Percentiles rank a stretch among this genome's conserved stretches.
Evolutionary conservation across 177 flowering plant species (phyloP).

Genomic region (Vitis hybrid): DNA sequence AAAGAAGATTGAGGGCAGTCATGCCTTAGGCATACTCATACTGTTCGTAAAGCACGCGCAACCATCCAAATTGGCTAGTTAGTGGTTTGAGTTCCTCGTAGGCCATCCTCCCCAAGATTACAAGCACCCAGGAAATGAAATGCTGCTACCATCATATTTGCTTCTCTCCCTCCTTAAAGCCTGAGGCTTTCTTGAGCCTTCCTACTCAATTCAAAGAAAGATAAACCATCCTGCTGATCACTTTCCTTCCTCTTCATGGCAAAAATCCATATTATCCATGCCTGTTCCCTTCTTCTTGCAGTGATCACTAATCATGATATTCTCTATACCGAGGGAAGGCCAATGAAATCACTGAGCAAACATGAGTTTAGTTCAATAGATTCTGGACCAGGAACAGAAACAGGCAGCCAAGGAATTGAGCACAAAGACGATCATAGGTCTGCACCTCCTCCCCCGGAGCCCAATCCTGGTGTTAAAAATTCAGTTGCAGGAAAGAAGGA

Average conservation of each 20-base stretch:
- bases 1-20: too few relatives aligned
- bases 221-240: too few relatives aligned
- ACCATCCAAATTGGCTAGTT: too few relatives aligned
- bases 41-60: too few relatives aligned
- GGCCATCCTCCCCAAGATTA: too few relatives aligned
- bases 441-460: too few relatives aligned
- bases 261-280: neutral
- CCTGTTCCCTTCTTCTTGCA: slow-evolving; percentile 12
- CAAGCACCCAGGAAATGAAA: too few relatives aligned
- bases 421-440: too few relatives aligned
- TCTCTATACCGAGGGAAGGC: slow-evolving; percentile 17
- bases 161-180: neutral
- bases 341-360: slow-evolving; percentile 13
- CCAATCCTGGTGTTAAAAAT: neutral
- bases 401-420: too few relatives aligned
- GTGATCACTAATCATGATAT: slow-evolving; percentile 8
- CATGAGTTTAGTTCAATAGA: neutral
- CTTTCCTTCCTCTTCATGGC: slow-evolving; percentile 7
- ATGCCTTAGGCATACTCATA: too few relatives aligned
- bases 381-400: too few relatives aligned
- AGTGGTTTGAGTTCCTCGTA: too few relatives aligned
- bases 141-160: neutral
- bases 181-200: neutral
- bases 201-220: neutral
- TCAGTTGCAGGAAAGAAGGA: neutral